A percentile compares a stretch with the other conserved stretches of the same genome.
phyloP scores from a whole-genome alignment of 78 protist genomes.

The Dictyostelium citrinum region DNA sequence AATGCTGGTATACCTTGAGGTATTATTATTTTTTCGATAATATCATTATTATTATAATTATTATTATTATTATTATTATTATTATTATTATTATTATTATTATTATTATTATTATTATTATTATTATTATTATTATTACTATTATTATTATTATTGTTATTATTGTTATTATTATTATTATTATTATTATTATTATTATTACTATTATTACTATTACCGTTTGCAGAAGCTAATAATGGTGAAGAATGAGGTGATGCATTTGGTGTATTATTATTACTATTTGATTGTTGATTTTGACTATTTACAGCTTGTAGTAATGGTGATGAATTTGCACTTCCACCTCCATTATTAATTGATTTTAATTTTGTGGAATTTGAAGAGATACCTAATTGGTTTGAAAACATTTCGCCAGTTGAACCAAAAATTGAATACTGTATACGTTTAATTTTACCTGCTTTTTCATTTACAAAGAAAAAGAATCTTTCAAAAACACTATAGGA shows the following conservation, averaged over 20 bases:
- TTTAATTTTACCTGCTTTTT: conserved; percentile 47
- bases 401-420: conserved; percentile 15
- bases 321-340: not conserved
- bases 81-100: not conserved
- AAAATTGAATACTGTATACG: conserved; percentile 27
- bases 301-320: conserved; percentile 11
- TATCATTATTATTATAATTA: not conserved
- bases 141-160: not conserved
- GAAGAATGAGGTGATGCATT: conserved; percentile 24
- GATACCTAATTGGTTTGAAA: conserved; percentile 18
- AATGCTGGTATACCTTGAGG: too few species aligned
- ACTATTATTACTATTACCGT: not conserved
- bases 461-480: conserved; percentile 64
- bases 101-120: not conserved
- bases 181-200: not conserved
- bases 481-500: conserved; percentile 59
- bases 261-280: conserved; percentile 8
- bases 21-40: too few species aligned
- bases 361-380: conserved; percentile 4
- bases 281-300: conserved; percentile 12
- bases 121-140: not conserved
- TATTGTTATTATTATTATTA: not conserved
- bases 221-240: not conserved
- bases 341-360: not conserved
- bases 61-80: not conserved